These are phyloP conservation scores for Chalciporus pseudorubinellus DNA, from an alignment of 768 basidiomycete species.

Conservation along the genomic window DNA sequence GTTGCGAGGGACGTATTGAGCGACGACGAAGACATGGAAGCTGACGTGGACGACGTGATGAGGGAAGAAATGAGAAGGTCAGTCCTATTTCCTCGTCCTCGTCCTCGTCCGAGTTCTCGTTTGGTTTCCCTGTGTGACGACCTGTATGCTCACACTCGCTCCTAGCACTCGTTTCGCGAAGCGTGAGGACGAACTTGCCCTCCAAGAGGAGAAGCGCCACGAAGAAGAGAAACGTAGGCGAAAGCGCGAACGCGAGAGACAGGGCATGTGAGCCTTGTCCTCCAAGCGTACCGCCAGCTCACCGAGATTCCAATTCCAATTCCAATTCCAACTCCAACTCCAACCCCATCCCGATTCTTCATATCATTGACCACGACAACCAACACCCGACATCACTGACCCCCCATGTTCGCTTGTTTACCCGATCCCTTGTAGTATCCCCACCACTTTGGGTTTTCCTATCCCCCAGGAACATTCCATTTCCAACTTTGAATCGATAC, in stretches of 20 bases:
- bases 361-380: neutral
- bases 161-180: conserved; percentile 59
- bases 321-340: neutral
- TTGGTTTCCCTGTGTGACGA: neutral
- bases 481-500: neutral
- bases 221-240: conserved; percentile 73
- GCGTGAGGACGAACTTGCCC: conserved; percentile 59
- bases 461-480: too few relatives aligned
- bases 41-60: conserved; percentile 56
- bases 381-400: neutral
- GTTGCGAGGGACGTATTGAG: conserved; percentile 55
- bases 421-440: neutral
- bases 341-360: too few relatives aligned
- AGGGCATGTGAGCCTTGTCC: conserved; percentile 13
- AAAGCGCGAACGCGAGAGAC: conserved; percentile 57
- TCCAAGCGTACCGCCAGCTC: neutral
- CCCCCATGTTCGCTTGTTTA: neutral
- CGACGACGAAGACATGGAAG: conserved; percentile 81
- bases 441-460: too few relatives aligned
- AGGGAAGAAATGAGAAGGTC: conserved; percentile 65
- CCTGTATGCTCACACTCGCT: neutral
- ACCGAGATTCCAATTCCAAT: neutral
- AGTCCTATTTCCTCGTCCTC: conserved; percentile 9
- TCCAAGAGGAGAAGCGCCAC: conserved; percentile 62
- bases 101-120: neutral